These are phyloP conservation scores for Saturnispora silvae DNA, from an alignment of 805 yeast species.

Conservation along the genomic window DNA sequence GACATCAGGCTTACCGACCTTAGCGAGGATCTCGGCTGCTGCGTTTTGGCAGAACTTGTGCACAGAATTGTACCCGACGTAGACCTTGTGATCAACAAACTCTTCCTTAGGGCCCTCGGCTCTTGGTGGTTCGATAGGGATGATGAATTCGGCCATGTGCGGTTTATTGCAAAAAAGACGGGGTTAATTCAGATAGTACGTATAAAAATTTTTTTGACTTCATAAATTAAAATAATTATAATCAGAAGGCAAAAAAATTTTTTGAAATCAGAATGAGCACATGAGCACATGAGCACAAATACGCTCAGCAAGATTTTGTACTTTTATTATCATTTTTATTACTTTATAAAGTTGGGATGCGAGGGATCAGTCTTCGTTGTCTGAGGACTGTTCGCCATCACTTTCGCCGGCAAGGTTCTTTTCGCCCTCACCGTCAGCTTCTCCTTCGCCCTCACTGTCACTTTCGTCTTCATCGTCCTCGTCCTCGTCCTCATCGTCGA, in stretches of 20 bases:
- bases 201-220: neutral
- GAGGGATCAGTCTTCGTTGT: too few relatives aligned
- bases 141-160: constrained; percentile 1
- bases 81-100: constrained; percentile 36
- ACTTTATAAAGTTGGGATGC: too few relatives aligned
- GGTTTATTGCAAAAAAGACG: neutral
- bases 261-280: too few relatives aligned
- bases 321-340: too few relatives aligned
- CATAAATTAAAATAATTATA: too few relatives aligned
- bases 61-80: constrained; percentile 68
- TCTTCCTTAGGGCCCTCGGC: neutral
- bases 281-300: too few relatives aligned
- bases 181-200: neutral
- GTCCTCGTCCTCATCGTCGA: constrained; percentile 10
- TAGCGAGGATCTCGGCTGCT: constrained; percentile 23
- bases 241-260: too few relatives aligned
- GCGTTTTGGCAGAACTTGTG: constrained; percentile 68
- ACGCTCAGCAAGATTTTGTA: too few relatives aligned
- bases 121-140: constrained; percentile 1
- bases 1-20: constrained; percentile 34
- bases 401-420: too few relatives aligned
- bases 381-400: too few relatives aligned
- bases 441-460: constrained; percentile 9
- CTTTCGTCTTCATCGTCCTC: neutral
- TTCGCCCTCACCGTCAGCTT: constrained; percentile 19